Evolutionary conservation across 352 stramenopile species (phyloP).

Genomic region (Phytophthora europaea): DNA sequence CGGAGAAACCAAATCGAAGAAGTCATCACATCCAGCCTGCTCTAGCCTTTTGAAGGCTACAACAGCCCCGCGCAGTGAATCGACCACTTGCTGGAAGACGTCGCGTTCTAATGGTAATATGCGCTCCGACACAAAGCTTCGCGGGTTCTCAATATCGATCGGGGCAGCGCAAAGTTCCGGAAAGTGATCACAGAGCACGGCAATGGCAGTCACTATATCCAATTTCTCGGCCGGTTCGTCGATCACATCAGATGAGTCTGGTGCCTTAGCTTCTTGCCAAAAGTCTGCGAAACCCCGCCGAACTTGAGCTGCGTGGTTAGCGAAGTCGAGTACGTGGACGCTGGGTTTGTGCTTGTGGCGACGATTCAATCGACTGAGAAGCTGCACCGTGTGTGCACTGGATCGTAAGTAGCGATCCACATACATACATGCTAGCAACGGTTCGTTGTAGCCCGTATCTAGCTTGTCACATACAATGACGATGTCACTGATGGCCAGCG

Average conservation of each 20-base stretch:
- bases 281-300: constrained; percentile 62
- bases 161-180: constrained; percentile 36
- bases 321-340: constrained; percentile 75
- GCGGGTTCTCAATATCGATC: constrained; percentile 25
- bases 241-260: constrained; percentile 27
- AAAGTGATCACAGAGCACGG: constrained; percentile 59
- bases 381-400: constrained; percentile 76
- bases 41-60: constrained; percentile 42
- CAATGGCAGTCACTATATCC: constrained; percentile 45
- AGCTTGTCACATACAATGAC: constrained; percentile 91
- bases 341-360: constrained; percentile 61
- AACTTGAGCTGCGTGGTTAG: constrained; percentile 79
- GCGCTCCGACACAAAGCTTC: constrained; percentile 38
- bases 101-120: constrained; percentile 61
- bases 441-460: constrained; percentile 88
- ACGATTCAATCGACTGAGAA: constrained; percentile 86
- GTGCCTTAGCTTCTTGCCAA: constrained; percentile 50
- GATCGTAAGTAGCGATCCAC: constrained; percentile 82
- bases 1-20: constrained; percentile 35
- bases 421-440: constrained; percentile 80
- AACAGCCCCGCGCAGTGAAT: constrained; percentile 47
- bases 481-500: constrained; percentile 69
- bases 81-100: constrained; percentile 64
- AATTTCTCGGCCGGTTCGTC: constrained; percentile 42
- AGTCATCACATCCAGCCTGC: constrained; percentile 12